phyloP scores from a whole-genome alignment of 768 basidiomycete genomes.

The Leccinellum albellum region DNA sequence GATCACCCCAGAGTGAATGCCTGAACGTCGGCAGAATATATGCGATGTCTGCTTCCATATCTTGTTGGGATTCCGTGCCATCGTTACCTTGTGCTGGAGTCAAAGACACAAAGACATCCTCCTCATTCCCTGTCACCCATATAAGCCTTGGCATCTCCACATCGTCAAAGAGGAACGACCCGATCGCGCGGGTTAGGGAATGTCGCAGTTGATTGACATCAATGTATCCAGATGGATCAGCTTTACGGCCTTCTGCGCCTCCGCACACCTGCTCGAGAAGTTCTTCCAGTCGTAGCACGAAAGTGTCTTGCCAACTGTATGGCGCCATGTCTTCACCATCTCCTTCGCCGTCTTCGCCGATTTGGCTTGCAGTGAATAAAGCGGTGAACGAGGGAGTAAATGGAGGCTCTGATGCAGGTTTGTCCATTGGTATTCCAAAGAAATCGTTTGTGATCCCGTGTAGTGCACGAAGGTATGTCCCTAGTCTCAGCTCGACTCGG shows the following conservation, averaged over 20 bases:
- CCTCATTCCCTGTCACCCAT: conserved; percentile 57
- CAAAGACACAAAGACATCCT: conserved; percentile 53
- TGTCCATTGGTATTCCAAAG: conserved; percentile 55
- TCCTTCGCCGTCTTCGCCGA: conserved; percentile 5
- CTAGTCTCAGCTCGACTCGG: conserved; percentile 58
- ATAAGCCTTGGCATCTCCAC: conserved; percentile 67
- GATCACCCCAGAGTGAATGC: conserved; percentile 73
- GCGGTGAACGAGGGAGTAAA: conserved; percentile 13
- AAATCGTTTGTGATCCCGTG: conserved; percentile 75
- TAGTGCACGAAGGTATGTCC: conserved; percentile 56
- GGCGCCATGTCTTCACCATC: conserved; percentile 24
- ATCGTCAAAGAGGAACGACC: conserved; percentile 73
- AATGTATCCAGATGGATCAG: conserved; percentile 2
- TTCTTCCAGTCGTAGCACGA: conserved; percentile 55
- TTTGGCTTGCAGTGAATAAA: conserved; percentile 2
- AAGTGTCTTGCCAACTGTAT: conserved; percentile 77
- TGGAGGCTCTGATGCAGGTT: conserved; percentile 31
- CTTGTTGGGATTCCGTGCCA: neutral
- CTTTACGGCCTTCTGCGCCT: conserved; percentile 12
- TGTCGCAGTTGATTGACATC: conserved; percentile 42
- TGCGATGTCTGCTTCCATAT: conserved; percentile 27
- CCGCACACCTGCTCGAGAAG: conserved; percentile 45
- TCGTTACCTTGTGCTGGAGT: conserved; percentile 12
- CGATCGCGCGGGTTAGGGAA: conserved; percentile 65
- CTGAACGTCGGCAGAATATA: conserved; percentile 40